Conservation (phyloP, 495 filamentous ascomycete genomes). For the Immersiella caudata region DNA sequence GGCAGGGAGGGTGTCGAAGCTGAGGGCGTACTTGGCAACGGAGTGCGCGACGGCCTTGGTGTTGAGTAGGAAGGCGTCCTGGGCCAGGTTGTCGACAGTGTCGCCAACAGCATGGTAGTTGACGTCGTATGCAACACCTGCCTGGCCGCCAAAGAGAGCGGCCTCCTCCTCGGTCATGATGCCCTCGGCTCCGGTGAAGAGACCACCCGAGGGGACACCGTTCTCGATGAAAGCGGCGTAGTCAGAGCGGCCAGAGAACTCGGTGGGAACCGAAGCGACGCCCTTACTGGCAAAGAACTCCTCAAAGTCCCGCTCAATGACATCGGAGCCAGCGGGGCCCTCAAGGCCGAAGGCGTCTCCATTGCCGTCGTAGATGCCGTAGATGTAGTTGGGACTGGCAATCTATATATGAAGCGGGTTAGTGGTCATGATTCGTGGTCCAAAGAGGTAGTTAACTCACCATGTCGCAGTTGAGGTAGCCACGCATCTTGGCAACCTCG, state of each 20-base stretch:
- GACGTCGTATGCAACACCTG: constrained; percentile 59
- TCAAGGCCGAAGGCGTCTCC: constrained; percentile 62
- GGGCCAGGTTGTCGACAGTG: constrained; percentile 60
- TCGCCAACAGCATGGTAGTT: constrained; percentile 67
- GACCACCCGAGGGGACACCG: constrained; percentile 65
- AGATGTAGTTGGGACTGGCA: constrained; percentile 69
- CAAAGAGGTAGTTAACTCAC: too few relatives aligned
- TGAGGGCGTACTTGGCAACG: constrained; percentile 63
- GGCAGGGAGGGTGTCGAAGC: constrained; percentile 36
- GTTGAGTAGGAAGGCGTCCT: constrained; percentile 62
- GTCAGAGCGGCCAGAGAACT: constrained; percentile 67
- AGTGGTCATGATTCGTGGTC: too few relatives aligned
- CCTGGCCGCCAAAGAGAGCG: constrained; percentile 60
- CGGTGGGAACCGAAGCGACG: constrained; percentile 51
- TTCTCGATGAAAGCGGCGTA: constrained; percentile 68
- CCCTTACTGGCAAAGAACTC: constrained; percentile 56
- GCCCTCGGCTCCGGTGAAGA: constrained; percentile 71
- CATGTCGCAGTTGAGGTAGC: constrained; percentile 82
- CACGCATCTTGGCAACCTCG: constrained; percentile 57
- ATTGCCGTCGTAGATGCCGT: constrained; percentile 73
- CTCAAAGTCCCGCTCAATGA: constrained; percentile 66
- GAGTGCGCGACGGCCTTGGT: constrained; percentile 63
- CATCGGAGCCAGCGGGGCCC: constrained; percentile 65
- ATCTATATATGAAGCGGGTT: constrained; percentile 46
- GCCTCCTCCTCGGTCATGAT: constrained; percentile 64